Conservation (phyloP, 2,329 filamentous ascomycete genomes). For the Pyrenochaeta sp. region DNA sequence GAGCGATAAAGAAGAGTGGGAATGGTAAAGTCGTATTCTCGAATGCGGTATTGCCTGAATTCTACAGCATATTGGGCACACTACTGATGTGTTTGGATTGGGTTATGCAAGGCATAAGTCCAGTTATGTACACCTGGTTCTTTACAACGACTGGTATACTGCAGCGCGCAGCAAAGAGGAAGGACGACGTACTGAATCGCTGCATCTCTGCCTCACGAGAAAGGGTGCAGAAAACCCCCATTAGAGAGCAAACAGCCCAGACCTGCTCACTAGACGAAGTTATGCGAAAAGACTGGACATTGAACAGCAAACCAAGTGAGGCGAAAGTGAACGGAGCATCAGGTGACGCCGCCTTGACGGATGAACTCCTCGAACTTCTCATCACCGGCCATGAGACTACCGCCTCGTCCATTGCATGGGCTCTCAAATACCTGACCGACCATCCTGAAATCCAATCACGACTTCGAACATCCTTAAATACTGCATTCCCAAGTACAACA, state of each 20-base stretch:
- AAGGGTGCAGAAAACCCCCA: not conserved
- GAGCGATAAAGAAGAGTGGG: not conserved
- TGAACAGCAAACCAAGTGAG: not conserved
- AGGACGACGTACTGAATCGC: constrained; percentile 4
- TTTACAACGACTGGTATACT: constrained; percentile 8
- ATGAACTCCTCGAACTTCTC: constrained; percentile 16
- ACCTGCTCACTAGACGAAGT: constrained; percentile 11
- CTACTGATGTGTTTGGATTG: constrained; percentile 7
- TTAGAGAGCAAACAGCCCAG: not conserved
- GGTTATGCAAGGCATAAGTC: constrained; percentile 11
- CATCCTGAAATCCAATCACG: constrained; percentile 4
- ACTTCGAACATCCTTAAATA: constrained; percentile 6
- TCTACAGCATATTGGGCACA: constrained; percentile 1
- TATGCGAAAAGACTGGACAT: not conserved
- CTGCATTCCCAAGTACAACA: not conserved
- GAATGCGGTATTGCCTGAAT: constrained; percentile 2
- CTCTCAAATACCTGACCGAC: constrained; percentile 14
- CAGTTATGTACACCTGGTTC: constrained; percentile 6
- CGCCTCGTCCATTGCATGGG: constrained; percentile 11
- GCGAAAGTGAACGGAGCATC: not conserved
- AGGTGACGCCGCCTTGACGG: constrained; percentile 3
- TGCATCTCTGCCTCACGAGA: not conserved
- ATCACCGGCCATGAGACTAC: constrained; percentile 19
- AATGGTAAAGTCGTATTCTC: not conserved
- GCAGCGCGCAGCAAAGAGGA: constrained; percentile 1